Conservation (phyloP, 768 basidiomycete genomes). For the Boletus pseudo-olivaceus region DNA sequence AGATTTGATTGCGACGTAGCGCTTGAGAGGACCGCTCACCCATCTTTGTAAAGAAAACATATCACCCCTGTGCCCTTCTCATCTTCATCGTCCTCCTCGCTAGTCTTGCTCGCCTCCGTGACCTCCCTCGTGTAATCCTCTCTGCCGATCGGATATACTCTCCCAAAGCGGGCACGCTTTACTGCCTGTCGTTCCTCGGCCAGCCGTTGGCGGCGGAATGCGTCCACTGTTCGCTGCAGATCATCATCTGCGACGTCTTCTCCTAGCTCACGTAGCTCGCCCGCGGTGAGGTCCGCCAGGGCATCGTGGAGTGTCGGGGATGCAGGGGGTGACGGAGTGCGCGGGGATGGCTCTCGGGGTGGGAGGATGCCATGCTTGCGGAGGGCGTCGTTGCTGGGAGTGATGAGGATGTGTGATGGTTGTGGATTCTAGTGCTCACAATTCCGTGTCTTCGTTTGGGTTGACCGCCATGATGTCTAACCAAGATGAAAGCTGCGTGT, state of each 20-base stretch:
- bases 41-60: constrained; percentile 93
- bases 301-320: constrained; percentile 68
- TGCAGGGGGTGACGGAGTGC: constrained; percentile 77
- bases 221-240: constrained; percentile 66
- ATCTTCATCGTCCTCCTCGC: constrained; percentile 61
- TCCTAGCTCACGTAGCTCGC: constrained; percentile 63
- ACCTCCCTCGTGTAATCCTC: constrained; percentile 95
- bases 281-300: constrained; percentile 57
- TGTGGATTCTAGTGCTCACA: constrained; percentile 50
- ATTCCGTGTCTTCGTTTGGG: constrained; percentile 93
- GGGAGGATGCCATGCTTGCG: constrained; percentile 91
- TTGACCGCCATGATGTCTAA: constrained; percentile 59
- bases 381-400: constrained; percentile 84
- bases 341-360: constrained; percentile 62
- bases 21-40: constrained; percentile 48
- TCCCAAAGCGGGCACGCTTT: constrained; percentile 70
- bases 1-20: background rate
- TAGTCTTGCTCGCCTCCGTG: constrained; percentile 81
- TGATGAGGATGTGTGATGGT: background rate
- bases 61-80: constrained; percentile 87
- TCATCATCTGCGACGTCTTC: constrained; percentile 79
- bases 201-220: constrained; percentile 61
- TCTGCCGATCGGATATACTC: constrained; percentile 82
- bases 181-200: constrained; percentile 57
- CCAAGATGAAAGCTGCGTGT: background rate